phyloP scores from a whole-genome alignment of 345 rosid species.

The Xanthoceras sorbifolium region DNA sequence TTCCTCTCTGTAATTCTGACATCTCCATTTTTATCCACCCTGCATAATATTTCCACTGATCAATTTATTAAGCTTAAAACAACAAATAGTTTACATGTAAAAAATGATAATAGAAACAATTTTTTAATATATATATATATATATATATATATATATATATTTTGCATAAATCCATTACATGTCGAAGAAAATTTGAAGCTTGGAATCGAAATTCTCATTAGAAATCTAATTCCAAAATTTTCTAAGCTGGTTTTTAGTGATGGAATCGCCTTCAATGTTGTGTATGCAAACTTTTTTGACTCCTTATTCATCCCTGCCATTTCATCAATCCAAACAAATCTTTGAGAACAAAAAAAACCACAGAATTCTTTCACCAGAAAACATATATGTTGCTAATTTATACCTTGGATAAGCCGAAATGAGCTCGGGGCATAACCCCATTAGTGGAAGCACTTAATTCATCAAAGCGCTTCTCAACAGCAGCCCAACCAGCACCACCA shows the following conservation, averaged over 20 bases:
- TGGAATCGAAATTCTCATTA: conserved; percentile 69
- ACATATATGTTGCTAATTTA: neutral
- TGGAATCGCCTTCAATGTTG: conserved; percentile 52
- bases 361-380: neutral
- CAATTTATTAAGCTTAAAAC: neutral
- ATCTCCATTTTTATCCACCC: conserved; percentile 91
- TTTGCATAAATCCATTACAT: conserved; percentile 41
- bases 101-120: too few relatives aligned
- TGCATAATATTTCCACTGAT: conserved; percentile 31
- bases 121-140: neutral
- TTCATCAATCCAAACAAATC: neutral
- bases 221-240: conserved; percentile 83
- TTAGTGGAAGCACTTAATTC: too few relatives aligned
- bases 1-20: conserved; percentile 80
- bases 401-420: conserved; percentile 70
- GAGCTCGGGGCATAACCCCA: conserved; percentile 44
- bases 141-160: too few relatives aligned
- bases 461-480: conserved; percentile 65
- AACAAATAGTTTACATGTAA: neutral
- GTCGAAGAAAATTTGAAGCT: conserved; percentile 78
- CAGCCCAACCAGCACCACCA: conserved; percentile 67
- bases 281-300: conserved; percentile 66
- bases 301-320: conserved; percentile 64
- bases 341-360: neutral
- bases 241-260: conserved; percentile 45